phyloP scores from a whole-genome alignment of 2,329 filamentous ascomycete genomes.

The Elsinoe fawcettii region DNA sequence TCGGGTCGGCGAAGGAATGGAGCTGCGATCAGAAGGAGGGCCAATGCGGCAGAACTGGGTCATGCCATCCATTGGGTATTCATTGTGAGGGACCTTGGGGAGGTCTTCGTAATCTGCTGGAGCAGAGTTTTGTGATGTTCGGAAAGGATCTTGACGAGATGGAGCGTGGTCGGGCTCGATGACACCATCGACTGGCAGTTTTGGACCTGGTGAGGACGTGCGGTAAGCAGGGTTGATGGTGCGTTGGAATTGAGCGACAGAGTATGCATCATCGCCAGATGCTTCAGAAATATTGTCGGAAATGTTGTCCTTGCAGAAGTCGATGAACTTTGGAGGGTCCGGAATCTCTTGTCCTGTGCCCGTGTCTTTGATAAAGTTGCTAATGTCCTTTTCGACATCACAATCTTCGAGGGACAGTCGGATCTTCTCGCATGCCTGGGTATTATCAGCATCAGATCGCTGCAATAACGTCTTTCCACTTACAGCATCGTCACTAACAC shows the following conservation, averaged over 20 bases:
- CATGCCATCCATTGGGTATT: constrained; percentile 92
- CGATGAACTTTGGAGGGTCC: constrained; percentile 95
- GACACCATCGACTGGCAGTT: constrained; percentile 27
- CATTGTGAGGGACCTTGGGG: constrained; percentile 73
- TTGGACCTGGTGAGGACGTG: constrained; percentile 82
- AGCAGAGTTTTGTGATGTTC: constrained; percentile 17
- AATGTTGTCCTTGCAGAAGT: constrained; percentile 86
- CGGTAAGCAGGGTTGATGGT: constrained; percentile 94
- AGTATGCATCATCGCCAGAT: constrained; percentile 83
- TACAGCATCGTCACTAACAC: constrained; percentile 85
- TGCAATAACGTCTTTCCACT: constrained; percentile 22
- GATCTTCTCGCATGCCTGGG: constrained; percentile 86
- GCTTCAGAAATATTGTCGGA: constrained; percentile 72
- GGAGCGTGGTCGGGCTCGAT: constrained; percentile 11
- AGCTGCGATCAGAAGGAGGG: constrained; percentile 61
- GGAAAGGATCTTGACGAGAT: constrained; percentile 13
- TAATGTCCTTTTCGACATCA: constrained; percentile 94
- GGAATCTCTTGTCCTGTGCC: constrained; percentile 97
- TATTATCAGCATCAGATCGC: neutral
- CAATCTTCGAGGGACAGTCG: constrained; percentile 86
- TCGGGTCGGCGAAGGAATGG: constrained; percentile 58
- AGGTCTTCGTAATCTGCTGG: constrained; percentile 50
- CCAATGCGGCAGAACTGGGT: constrained; percentile 88
- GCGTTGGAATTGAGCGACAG: constrained; percentile 89
- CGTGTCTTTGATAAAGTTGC: constrained; percentile 74